Evolutionary conservation across 495 filamentous ascomycete genomes (phyloP).

Genomic region (Aspergillus biplanus): DNA sequence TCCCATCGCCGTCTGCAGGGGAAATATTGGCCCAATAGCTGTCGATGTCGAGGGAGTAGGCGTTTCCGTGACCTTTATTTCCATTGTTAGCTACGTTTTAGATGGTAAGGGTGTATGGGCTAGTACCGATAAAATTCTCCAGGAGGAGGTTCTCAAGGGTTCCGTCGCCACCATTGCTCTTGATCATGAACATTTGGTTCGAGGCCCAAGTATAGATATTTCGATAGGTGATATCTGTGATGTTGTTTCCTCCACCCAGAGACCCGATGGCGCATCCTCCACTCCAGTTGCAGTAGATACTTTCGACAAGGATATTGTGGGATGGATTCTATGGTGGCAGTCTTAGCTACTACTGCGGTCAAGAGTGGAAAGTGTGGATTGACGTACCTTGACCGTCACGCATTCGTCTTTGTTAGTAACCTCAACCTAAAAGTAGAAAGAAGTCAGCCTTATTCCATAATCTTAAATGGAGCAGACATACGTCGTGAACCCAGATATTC

Average conservation of each 20-base stretch:
- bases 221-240: constrained; percentile 52
- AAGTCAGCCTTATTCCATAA: no score
- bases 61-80: constrained; percentile 50
- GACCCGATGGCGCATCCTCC: constrained; percentile 59
- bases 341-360: neutral
- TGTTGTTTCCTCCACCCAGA: constrained; percentile 38
- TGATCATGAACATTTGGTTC: constrained; percentile 69
- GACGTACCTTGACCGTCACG: constrained; percentile 51
- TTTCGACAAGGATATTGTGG: constrained; percentile 57
- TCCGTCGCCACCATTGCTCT: constrained; percentile 60
- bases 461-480: constrained; percentile 21
- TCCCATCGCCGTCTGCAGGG: constrained; percentile 46
- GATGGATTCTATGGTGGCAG: constrained; percentile 34
- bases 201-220: constrained; percentile 56
- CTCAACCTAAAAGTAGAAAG: constrained; percentile 40
- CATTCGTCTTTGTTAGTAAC: constrained; percentile 62
- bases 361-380: no score
- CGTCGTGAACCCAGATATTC: constrained; percentile 58
- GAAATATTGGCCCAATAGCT: constrained; percentile 53
- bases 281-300: constrained; percentile 62
- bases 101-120: neutral
- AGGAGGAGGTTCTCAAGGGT: constrained; percentile 46
- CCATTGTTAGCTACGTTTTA: neutral
- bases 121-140: constrained; percentile 59
- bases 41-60: constrained; percentile 58